Percentiles rank a stretch among this genome's conserved stretches.
Evolutionary conservation across 495 filamentous ascomycete species (phyloP).

Genomic region (Acidomyces sp.): DNA sequence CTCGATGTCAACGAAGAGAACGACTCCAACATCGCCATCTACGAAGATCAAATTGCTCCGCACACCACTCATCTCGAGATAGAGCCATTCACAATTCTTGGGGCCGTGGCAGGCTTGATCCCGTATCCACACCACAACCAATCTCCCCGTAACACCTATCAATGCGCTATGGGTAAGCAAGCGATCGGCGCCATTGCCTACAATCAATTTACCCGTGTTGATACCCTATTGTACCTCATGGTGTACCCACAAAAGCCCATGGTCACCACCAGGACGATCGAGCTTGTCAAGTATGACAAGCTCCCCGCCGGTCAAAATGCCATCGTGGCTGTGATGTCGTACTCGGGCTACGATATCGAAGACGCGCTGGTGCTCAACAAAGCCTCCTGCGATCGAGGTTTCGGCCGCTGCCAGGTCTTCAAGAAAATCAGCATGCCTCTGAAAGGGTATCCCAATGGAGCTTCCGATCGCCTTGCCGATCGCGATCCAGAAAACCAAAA

Average conservation of each 20-base stretch:
- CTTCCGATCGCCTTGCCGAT: constrained; percentile 57
- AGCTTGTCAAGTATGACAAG: constrained; percentile 94
- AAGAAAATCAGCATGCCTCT: constrained; percentile 33
- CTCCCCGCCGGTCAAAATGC: constrained; percentile 94
- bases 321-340: constrained; percentile 96
- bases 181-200: constrained; percentile 95
- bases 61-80: constrained; percentile 91
- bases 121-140: constrained; percentile 99
- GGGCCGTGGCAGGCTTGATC: constrained; percentile 93
- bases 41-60: constrained; percentile 65
- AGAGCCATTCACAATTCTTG: constrained; percentile 92
- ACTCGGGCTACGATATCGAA: constrained; percentile 98
- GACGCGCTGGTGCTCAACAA: constrained; percentile 96
- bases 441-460: constrained; percentile 65
- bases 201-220: constrained; percentile 92
- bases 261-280: constrained; percentile 92
- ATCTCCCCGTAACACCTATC: constrained; percentile 96
- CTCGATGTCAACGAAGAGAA: constrained; percentile 98
- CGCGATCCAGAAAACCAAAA: constrained; percentile 47
- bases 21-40: constrained; percentile 80
- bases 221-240: constrained; percentile 88
- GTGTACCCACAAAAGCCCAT: constrained; percentile 97
- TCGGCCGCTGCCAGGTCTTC: constrained; percentile 93
- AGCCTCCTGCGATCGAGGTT: constrained; percentile 82
- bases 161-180: constrained; percentile 99